Evolutionary conservation across 352 stramenopile genomes (phyloP), one percentile per base, ranked within the genome.

Genomic region (Globisporangium ultimum): DNA sequence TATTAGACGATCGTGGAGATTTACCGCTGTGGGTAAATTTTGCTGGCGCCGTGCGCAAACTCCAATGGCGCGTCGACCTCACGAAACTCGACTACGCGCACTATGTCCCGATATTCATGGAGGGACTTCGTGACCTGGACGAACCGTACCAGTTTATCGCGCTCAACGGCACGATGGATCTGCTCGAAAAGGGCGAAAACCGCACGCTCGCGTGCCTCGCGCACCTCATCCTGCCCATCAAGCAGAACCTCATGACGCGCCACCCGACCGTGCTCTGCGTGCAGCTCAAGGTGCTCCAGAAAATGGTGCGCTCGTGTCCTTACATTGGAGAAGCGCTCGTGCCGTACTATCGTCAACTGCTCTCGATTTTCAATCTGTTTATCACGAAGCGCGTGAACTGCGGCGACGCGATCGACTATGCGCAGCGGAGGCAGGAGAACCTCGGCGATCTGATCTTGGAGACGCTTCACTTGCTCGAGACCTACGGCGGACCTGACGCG

Each of bases 371-470:
- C 65, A 97, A 97, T 53, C 58, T 97, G 15, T 97, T 97, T 52
- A 88, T 93, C 68, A 79, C 81, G 36, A 93, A 97, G 70, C 74
- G 92, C 72, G 73, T 89, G n/a, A 98, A 97, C 70, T 93, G 88
- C 46, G 93, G 93, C 17, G 93, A 98, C 64, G 70, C 65, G n/a
- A 98, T 98, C 60, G 90, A 98, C 71, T 98, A 97, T 55, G 85
- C 68, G 1, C 93, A 98, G 64, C 81, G 88, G 34, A 84, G 89
- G 28, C 81, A 93, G 34, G 84, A 95, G 48, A 91, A 97, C 53
- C 63, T 97, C 11, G 91, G 90, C 34, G 87, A 97, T 53, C 68
- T 96, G 45, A 94, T 98, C 58, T 67, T 88, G 21, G 80, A 97
- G 53, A 98, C 91, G 21, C 76, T 98, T 38, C 78, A 96, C 49